Percentiles rank a stretch among this genome's conserved stretches.
phyloP scores from a whole-genome alignment of 2,329 filamentous ascomycete genomes.

The Paraphoma chrysanthemicola region DNA sequence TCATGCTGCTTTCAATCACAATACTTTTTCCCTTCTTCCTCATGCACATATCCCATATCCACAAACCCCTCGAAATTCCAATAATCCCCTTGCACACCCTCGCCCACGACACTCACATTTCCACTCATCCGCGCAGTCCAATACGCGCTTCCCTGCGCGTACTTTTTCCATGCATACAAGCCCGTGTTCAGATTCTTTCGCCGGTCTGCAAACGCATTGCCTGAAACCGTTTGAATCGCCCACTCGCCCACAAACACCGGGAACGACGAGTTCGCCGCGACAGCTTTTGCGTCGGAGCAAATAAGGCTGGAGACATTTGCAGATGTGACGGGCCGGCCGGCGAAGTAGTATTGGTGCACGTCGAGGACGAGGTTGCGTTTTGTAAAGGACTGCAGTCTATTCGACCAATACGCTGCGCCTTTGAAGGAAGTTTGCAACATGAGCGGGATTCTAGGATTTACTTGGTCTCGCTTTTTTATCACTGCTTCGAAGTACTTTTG shows the following conservation, averaged over 20 bases:
- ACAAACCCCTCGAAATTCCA: slow-evolving; percentile 18
- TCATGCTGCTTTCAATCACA: not conserved
- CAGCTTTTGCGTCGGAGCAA: slow-evolving; percentile 20
- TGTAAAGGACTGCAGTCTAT: slow-evolving; percentile 9
- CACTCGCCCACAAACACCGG: slow-evolving; percentile 46
- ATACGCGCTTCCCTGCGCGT: slow-evolving; percentile 38
- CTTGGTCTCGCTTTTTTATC: slow-evolving; percentile 14
- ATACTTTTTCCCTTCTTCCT: not conserved
- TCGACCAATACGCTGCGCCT: not conserved
- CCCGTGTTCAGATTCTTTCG: slow-evolving; percentile 41
- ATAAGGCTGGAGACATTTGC: slow-evolving; percentile 15
- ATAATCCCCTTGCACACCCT: slow-evolving; percentile 21
- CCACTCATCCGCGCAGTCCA: slow-evolving; percentile 34
- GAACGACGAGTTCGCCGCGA: slow-evolving; percentile 20
- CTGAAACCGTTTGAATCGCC: slow-evolving; percentile 39
- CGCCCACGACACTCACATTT: slow-evolving; percentile 13
- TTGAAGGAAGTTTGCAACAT: slow-evolving; percentile 8
- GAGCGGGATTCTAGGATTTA: slow-evolving; percentile 8
- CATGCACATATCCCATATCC: slow-evolving; percentile 1
- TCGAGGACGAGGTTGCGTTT: slow-evolving; percentile 21
- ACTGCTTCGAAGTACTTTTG: slow-evolving; percentile 4
- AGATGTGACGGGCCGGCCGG: slow-evolving; percentile 13
- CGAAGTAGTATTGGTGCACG: slow-evolving; percentile 28
- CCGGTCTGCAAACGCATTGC: slow-evolving; percentile 40
- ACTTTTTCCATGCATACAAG: slow-evolving; percentile 43